Base-by-base conservation (phyloP, 2,329 filamentous ascomycete species). In the Colletotrichum zoysiae region DNA sequence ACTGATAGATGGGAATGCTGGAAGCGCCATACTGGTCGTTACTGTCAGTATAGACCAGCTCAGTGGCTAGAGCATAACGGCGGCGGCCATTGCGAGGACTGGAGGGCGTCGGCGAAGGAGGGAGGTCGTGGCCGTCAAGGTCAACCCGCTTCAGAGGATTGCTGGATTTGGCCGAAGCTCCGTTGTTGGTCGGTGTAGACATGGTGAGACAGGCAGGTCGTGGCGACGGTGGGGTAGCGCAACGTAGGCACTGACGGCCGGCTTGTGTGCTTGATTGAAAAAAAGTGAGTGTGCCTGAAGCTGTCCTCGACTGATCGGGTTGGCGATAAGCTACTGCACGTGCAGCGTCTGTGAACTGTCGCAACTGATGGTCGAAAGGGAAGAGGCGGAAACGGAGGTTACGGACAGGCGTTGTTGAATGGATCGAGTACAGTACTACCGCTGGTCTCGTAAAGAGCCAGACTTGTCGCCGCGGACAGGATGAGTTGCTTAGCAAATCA, bases 1-100 rank as follows among this genome's bases (percentile, higher is more conserved):
- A 97, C 88, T 97, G 96, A 83, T 99, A 99, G 79, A 99, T 98
- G 65, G 96, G 96, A 77, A 97, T 92, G 82, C 95, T 98, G 77
- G 94, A 97, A 70, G 96, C 90, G 79, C 97, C 97, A 86, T 98
- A 98, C 85, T 99, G 96, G 82, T 99, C 96, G 83, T 92, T 96
- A 81, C 92, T 91, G 78, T 99, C 96, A 63, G 95, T 98, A 82
- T 95, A 98, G 73, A 99, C 96, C 74, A 99, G 86, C 84, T 99
- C 96, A 5, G 96, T 99, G 70, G 95, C 95, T 73, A 99, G 89
- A 57, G 95, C 95, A 83, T 98, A 99, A 76, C 94, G 93, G 56
- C 87, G 84, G 76, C 92, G 90, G 74, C 94, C 95, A 79, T 91
- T 93, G 79, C 92, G 89, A 33, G 96, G 96, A 79, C 92, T 97